These are phyloP conservation scores for Alternaria brassicae DNA, from an alignment of 2,329 filamentous ascomycete species.

Conservation along the genomic window DNA sequence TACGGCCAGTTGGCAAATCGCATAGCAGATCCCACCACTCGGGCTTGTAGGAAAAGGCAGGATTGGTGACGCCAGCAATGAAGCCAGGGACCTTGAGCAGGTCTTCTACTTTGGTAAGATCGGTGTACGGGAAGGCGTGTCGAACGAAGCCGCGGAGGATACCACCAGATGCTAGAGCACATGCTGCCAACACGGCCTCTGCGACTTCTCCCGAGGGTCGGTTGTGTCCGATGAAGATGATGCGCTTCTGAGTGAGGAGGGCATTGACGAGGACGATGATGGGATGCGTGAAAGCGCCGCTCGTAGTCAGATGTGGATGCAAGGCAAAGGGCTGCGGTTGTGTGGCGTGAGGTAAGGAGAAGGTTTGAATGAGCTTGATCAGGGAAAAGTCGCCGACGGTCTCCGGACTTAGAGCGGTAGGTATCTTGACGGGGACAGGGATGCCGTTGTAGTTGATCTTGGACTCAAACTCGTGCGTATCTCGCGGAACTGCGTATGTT, in stretches of 20 bases:
- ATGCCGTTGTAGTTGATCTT: slow-evolving; percentile 96
- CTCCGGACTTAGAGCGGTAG: slow-evolving; percentile 90
- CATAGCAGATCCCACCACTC: slow-evolving; percentile 99
- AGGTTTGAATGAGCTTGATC: slow-evolving; percentile 95
- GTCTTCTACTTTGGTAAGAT: slow-evolving; percentile 97
- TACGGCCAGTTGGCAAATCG: slow-evolving; percentile 86
- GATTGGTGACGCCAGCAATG: slow-evolving; percentile 97
- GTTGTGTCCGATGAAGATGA: slow-evolving; percentile 95
- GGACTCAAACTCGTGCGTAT: slow-evolving; percentile 97
- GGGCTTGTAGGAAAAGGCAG: slow-evolving; percentile 90
- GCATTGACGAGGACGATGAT: slow-evolving; percentile 95
- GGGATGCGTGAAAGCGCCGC: slow-evolving; percentile 86
- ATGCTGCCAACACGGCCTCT: slow-evolving; percentile 97
- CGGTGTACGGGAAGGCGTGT: slow-evolving; percentile 97
- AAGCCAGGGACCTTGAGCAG: slow-evolving; percentile 95
- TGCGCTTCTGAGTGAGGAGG: slow-evolving; percentile 91
- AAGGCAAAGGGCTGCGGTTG: slow-evolving; percentile 82
- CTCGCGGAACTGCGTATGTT: slow-evolving; percentile 79
- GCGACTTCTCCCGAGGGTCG: slow-evolving; percentile 95
- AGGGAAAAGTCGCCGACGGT: slow-evolving; percentile 97
- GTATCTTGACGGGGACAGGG: slow-evolving; percentile 95
- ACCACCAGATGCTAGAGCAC: slow-evolving; percentile 89
- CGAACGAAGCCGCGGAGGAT: slow-evolving; percentile 92
- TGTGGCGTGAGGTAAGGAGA: slow-evolving; percentile 82
- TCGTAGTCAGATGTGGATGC: slow-evolving; percentile 92